Evolutionary conservation across 306 rosid species (phyloP), one percentile per base, ranked within the genome.

Genomic region (Castanospermum australe): DNA sequence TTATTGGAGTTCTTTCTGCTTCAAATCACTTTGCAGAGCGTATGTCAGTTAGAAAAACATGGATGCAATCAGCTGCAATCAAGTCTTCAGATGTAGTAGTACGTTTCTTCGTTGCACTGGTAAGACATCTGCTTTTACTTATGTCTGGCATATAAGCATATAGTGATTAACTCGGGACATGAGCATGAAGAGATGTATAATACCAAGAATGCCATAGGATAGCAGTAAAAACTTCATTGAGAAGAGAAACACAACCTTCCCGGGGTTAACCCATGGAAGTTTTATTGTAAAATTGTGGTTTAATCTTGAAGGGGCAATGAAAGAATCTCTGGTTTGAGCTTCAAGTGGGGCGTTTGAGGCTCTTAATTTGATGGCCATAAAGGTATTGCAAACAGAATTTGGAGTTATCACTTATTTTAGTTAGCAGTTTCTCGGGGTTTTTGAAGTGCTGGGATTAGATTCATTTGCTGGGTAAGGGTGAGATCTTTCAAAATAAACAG

Each of bases 21-120:
- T 86, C 98, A 36, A 94, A 92, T 85, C 98, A 92, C 89, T 92
- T 94, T 78, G 90, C 97, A 52, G 98, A 94, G 81, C 90, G 98
- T 39, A 94, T 94, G 98, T 92, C 97, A 1, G 91, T 92, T 68
- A 86, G 98, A 73, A 94, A 94, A 87, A 90, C 98, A 36, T 92
- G 98, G 98, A 89, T 94, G 98, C 97, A 89, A 83, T 87, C 96
- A 32, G 66, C 89, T 59, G 90, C 84, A 71, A 80, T 92, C 87
- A 90, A 85, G 84, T 89, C 94, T 59, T 90, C 97, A 18, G 80
- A 79, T 67, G 94, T 89, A 48, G 90, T 89, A 41, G 92, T 84
- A 64, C 94, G 98, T 44, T 94, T 94, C 85, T 94, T 94, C 80
- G 97, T 92, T 62, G 98, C 98, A 70, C 65, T 94, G 96, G 98